These are phyloP conservation scores for Hansenula lynferdii DNA, from an alignment of 1,139 yeast species.

Conservation along the genomic window DNA sequence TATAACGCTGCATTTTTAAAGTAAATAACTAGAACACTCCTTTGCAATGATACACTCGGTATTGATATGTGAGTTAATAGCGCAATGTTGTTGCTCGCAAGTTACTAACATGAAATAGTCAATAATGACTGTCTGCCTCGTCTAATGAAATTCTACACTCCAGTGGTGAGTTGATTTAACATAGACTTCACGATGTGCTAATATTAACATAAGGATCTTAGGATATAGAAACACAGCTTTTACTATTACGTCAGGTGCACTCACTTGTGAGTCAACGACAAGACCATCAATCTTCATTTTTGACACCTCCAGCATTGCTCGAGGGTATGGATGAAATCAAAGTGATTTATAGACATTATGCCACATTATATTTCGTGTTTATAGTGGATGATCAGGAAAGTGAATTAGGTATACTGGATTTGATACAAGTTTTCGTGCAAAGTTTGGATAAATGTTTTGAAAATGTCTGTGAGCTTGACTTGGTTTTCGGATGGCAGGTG, in stretches of 20 bases:
- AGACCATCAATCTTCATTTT: constrained; percentile 72
- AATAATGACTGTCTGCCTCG: constrained; percentile 93
- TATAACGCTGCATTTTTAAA: no score
- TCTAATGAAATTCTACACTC: constrained; percentile 86
- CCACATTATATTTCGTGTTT: constrained; percentile 90
- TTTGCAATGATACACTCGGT: constrained; percentile 97
- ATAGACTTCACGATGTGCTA: neutral
- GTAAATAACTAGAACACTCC: no score
- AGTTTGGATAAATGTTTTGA: constrained; percentile 88
- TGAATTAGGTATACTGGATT: constrained; percentile 87
- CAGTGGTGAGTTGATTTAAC: constrained; percentile 40
- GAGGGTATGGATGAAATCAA: constrained; percentile 76
- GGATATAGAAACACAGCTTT: constrained; percentile 69
- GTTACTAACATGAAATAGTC: no score
- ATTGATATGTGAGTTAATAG: constrained; percentile 73
- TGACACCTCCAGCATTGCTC: constrained; percentile 73
- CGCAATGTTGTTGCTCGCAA: no score
- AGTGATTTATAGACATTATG: constrained; percentile 91
- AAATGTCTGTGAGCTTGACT: constrained; percentile 91
- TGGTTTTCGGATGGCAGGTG: constrained; percentile 97
- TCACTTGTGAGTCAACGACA: constrained; percentile 64
- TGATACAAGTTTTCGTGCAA: constrained; percentile 96
- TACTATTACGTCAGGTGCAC: constrained; percentile 70
- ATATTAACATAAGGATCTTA: constrained; percentile 22
- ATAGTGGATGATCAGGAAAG: constrained; percentile 95